Evolutionary conservation across 1,284 basidiomycete species (phyloP), one percentile per base, ranked within the genome.

Genomic region (Trametes hirsuta): DNA sequence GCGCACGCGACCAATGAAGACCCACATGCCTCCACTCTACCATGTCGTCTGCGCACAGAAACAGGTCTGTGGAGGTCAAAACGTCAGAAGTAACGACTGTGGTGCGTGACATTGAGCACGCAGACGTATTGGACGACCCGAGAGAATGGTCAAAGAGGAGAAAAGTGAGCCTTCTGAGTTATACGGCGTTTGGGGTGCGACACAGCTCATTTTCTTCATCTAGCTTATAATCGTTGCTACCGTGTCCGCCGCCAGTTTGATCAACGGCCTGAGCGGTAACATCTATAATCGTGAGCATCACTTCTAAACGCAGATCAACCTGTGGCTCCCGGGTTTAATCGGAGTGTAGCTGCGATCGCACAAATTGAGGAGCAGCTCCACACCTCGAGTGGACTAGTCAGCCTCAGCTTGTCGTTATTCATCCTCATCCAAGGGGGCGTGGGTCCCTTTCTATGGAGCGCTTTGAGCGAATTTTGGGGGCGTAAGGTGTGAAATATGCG

Each of bases 401-500:
- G 91, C 54, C 79, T 90, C 68, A 87, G 84, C 65, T 73, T 95
- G 6, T 87, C 90, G 1, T 68, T 92, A 10, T 96, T 93, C 74
- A 93, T 95, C 65, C 75, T 93, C 22, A 72, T 91, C n/a, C 91
- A 93, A 72, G 92, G 92, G 1, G 71, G 76, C 11, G 74, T 86
- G 51, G 30, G 30, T 4, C 91, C 91, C 0, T 68, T 91, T 11
- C 52, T 90, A 6, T 94, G 93, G 92, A 84, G 81, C 52, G 81
- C 85, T 0, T 75, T 90, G n/a, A 90, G 87, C 53, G 93, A 95
- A 72, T 83, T 95, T 50, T 87, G 86, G 64, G 93, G 93, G 8
- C 79, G 93, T 49, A 94, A 91, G 80, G 88, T 88, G 65, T 39
- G 79, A n/a, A 6, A 6, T 5, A 18, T 12, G 9, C 4, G 2